A percentile compares a stretch with the other conserved stretches of the same genome.
phyloP scores from a whole-genome alignment of 2,329 filamentous ascomycete genomes.

The Lasiodiplodia sp. region DNA sequence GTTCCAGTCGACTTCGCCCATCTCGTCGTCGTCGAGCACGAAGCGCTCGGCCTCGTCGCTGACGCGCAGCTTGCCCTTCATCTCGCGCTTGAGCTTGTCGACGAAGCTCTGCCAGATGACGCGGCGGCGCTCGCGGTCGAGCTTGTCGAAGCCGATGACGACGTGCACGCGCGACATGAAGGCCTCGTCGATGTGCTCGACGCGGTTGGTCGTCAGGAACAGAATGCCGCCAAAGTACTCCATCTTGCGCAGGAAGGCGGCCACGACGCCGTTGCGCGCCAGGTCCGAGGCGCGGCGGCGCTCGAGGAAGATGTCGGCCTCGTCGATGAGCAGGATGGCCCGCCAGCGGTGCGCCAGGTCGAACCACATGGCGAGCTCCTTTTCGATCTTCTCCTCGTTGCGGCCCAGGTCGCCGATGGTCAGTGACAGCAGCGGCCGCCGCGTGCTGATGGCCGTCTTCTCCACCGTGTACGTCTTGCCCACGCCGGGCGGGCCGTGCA shows the following conservation, averaged over 20 bases:
- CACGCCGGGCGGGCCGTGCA: slow-evolving; percentile 26
- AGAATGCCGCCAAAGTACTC: slow-evolving; percentile 38
- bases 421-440: slow-evolving; percentile 11
- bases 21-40: slow-evolving; percentile 6
- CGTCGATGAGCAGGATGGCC: slow-evolving; percentile 30
- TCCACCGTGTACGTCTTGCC: slow-evolving; percentile 29
- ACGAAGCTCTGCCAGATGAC: slow-evolving; percentile 23
- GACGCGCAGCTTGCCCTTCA: slow-evolving; percentile 9
- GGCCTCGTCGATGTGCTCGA: slow-evolving; percentile 39
- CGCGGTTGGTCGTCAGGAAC: slow-evolving; percentile 46
- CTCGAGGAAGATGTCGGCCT: slow-evolving; percentile 55
- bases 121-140: slow-evolving; percentile 25
- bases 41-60: slow-evolving; percentile 2
- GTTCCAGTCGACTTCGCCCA: slow-evolving; percentile 31
- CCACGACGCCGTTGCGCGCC: slow-evolving; percentile 55
- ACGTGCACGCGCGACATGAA: slow-evolving; percentile 12
- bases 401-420: slow-evolving; percentile 31
- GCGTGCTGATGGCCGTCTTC: slow-evolving; percentile 5
- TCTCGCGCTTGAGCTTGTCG: slow-evolving; percentile 23
- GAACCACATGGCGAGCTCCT: slow-evolving; percentile 32
- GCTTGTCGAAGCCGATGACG: slow-evolving; percentile 30
- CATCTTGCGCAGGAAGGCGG: slow-evolving; percentile 30
- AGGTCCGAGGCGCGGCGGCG: slow-evolving; percentile 56
- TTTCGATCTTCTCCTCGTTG: slow-evolving; percentile 29
- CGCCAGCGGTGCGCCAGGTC: slow-evolving; percentile 28